Percentiles rank a stretch among this genome's conserved stretches.
phyloP scores from a whole-genome alignment of 139 green algal genomes.

The Auxenochlorella pyrenoidosa region DNA sequence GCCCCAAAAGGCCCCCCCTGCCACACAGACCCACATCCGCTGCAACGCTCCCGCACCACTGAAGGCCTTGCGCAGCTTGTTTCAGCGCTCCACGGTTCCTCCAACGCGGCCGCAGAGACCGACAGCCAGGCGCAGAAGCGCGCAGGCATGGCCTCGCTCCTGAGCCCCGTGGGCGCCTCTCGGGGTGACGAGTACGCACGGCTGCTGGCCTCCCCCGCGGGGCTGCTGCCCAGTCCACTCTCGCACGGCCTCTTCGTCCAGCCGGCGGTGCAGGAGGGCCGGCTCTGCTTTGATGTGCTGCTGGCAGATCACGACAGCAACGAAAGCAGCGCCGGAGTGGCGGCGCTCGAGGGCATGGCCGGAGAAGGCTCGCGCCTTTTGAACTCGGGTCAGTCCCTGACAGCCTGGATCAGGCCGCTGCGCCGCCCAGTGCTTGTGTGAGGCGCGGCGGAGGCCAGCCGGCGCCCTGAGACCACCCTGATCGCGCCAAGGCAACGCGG shows the following conservation, averaged over 20 bases:
- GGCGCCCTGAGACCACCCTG: background rate
- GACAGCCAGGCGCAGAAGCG: too few relatives aligned
- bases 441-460: background rate
- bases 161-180: too few relatives aligned
- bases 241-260: background rate
- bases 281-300: conserved; percentile 27
- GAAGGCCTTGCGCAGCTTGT: too few relatives aligned
- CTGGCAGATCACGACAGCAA: background rate
- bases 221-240: background rate
- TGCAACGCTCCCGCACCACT: too few relatives aligned
- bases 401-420: background rate
- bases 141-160: too few relatives aligned
- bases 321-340: background rate
- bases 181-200: background rate
- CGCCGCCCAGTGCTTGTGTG: background rate
- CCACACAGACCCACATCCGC: too few relatives aligned
- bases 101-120: too few relatives aligned
- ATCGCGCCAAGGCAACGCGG: background rate
- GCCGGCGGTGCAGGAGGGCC: conserved; percentile 27
- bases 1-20: too few relatives aligned
- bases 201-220: background rate
- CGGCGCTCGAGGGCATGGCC: conserved; percentile 5
- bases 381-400: background rate
- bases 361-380: background rate
- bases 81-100: too few relatives aligned